These are phyloP conservation scores for Epicoccum nigrum DNA, from an alignment of 2,329 filamentous ascomycete genomes.

Conservation along the genomic window DNA sequence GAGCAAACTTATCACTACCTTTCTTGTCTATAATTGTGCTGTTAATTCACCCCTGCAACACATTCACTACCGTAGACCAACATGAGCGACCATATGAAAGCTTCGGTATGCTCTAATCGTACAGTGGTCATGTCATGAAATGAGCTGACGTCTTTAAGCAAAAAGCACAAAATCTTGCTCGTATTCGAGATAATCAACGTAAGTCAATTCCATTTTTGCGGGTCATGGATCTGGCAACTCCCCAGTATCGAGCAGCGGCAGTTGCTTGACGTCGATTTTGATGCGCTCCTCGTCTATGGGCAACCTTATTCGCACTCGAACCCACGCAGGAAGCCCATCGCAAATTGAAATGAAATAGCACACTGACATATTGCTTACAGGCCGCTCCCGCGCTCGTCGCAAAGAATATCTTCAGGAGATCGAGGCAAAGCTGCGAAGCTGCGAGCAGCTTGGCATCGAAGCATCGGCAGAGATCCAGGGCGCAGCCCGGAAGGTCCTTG, in stretches of 20 bases:
- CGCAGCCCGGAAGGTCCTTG: constrained; percentile 70
- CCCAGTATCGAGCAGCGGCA: background rate
- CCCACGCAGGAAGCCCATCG: too few species aligned
- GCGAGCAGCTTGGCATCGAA: constrained; percentile 69
- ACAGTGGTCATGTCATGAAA: background rate
- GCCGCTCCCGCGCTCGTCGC: constrained; percentile 73
- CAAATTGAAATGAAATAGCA: background rate
- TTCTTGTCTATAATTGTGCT: constrained; percentile 14
- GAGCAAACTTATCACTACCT: constrained; percentile 21
- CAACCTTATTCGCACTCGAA: too few species aligned
- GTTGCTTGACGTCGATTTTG: background rate
- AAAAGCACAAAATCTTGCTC: constrained; percentile 56
- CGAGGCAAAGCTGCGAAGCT: constrained; percentile 67
- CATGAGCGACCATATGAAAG: constrained; percentile 37
- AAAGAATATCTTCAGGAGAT: constrained; percentile 76
- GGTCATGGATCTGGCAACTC: too few species aligned
- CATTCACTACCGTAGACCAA: constrained; percentile 18
- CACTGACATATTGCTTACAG: constrained; percentile 24
- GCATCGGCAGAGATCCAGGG: constrained; percentile 74
- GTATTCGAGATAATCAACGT: constrained; percentile 76
- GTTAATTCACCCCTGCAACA: constrained; percentile 12
- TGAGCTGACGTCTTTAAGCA: constrained; percentile 23
- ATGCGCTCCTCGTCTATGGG: background rate
- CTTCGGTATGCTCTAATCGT: constrained; percentile 25
- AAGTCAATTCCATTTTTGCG: constrained; percentile 9